These are phyloP conservation scores for Apiotrichum porosum DNA, from an alignment of 1,284 basidiomycete genomes.

Conservation along the genomic window DNA sequence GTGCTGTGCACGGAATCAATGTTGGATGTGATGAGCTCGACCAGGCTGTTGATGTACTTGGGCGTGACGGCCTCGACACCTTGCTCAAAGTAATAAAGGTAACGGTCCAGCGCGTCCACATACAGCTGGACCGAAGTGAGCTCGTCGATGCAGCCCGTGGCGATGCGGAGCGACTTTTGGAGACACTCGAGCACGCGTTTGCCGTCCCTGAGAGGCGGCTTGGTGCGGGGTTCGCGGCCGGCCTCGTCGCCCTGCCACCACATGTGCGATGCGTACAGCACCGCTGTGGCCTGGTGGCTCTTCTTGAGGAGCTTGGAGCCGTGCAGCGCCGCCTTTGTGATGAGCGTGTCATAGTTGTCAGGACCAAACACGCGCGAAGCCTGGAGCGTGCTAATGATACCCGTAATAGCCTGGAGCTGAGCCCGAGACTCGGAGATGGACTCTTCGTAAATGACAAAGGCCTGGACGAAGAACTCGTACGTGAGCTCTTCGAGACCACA, in stretches of 20 bases:
- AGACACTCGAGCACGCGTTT: conserved; percentile 92
- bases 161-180: conserved; percentile 87
- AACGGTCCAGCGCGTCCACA: conserved; percentile 84
- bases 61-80: conserved; percentile 84
- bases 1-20: conserved; percentile 79
- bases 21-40: conserved; percentile 84
- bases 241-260: conserved; percentile 81
- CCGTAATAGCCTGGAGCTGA: conserved; percentile 85
- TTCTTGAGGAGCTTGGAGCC: conserved; percentile 92
- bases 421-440: conserved; percentile 86
- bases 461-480: conserved; percentile 93
- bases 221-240: conserved; percentile 30
- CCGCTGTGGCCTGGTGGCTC: conserved; percentile 88
- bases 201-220: conserved; percentile 76
- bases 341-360: conserved; percentile 91
- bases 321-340: conserved; percentile 91
- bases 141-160: conserved; percentile 88
- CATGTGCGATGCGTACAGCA: conserved; percentile 87
- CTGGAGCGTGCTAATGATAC: conserved; percentile 83
- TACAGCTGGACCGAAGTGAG: conserved; percentile 90
- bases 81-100: conserved; percentile 88
- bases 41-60: conserved; percentile 88
- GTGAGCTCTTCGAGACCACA: conserved; percentile 88
- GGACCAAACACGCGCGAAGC: conserved; percentile 76
- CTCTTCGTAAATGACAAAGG: conserved; percentile 93